phyloP scores from a whole-genome alignment of 2,329 filamentous ascomycete species.

The Aspergillus sp. region DNA sequence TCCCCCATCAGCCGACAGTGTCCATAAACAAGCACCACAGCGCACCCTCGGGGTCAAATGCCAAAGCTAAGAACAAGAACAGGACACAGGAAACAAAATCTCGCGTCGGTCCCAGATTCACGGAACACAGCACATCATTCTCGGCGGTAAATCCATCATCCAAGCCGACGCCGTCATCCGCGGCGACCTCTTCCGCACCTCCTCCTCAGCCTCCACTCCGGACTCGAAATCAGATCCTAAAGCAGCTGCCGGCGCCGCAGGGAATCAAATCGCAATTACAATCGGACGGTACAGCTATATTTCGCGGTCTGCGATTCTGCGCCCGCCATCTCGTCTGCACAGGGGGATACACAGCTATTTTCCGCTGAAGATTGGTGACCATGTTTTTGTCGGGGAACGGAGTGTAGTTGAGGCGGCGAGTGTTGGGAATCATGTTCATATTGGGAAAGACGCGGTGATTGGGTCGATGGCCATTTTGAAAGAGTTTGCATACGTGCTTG shows the following conservation, averaged over 20 bases:
- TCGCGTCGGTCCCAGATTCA: constrained; percentile 88
- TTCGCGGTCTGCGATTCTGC: constrained; percentile 74
- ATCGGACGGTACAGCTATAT: constrained; percentile 94
- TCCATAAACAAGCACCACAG: constrained; percentile 14
- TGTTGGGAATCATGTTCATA: constrained; percentile 83
- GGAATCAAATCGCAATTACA: constrained; percentile 64
- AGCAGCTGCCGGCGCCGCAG: constrained; percentile 23
- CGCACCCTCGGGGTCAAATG: not conserved
- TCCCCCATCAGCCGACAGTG: not conserved
- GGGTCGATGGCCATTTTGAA: constrained; percentile 91
- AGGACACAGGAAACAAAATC: constrained; percentile 99
- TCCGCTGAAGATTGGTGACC: constrained; percentile 89
- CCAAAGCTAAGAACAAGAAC: constrained; percentile 14
- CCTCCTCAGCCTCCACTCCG: constrained; percentile 30
- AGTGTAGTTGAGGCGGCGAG: constrained; percentile 81
- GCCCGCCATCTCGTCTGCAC: constrained; percentile 81
- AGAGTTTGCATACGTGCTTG: constrained; percentile 86
- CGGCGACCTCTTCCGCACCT: constrained; percentile 74
- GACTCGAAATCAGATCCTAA: constrained; percentile 26
- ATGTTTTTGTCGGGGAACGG: constrained; percentile 82
- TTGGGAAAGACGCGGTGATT: constrained; percentile 76
- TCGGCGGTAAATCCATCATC: constrained; percentile 94
- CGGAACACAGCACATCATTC: constrained; percentile 96
- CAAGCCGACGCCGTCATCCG: constrained; percentile 94
- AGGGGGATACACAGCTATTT: constrained; percentile 70